These are phyloP conservation scores for Carex cristatella DNA, from an alignment of 176 grass and related monocot species.

Conservation along the genomic window DNA sequence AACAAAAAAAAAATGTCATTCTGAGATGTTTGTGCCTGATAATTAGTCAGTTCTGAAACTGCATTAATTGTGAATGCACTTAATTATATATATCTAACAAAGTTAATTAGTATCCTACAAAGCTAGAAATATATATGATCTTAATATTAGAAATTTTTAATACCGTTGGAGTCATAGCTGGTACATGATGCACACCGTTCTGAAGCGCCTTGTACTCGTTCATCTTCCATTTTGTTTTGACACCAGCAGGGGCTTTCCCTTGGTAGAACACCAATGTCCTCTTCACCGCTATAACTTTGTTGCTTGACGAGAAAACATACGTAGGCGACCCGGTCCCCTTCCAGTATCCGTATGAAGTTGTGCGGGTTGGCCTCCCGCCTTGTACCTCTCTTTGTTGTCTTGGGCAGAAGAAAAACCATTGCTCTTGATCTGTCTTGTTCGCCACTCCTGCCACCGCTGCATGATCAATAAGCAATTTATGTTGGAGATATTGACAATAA, in stretches of 20 bases:
- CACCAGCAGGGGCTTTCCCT: slow-evolving; percentile 42
- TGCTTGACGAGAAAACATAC: slow-evolving; percentile 27
- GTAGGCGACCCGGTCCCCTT: slow-evolving; percentile 40
- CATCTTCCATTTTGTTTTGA: slow-evolving; percentile 77
- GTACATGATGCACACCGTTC: neutral
- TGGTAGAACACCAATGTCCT: slow-evolving; percentile 78
- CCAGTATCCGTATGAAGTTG: slow-evolving; percentile 42
- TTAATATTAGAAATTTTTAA: neutral
- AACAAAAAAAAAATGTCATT: neutral
- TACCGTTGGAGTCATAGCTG: neutral
- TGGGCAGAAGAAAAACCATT: slow-evolving; percentile 42
- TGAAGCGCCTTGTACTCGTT: slow-evolving; percentile 67
- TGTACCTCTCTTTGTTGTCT: slow-evolving; percentile 24
- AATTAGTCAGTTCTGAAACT: neutral
- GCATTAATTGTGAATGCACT: neutral
- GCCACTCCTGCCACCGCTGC: slow-evolving; percentile 32
- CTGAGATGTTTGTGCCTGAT: neutral
- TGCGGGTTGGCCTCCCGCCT: slow-evolving; percentile 29
- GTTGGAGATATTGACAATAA: neutral
- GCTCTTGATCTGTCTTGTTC: slow-evolving; percentile 22
- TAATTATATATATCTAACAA: neutral
- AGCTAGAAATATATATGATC: neutral
- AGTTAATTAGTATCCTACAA: neutral
- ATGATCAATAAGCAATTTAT: neutral
- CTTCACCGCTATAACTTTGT: slow-evolving; percentile 48